Base-by-base conservation (phyloP, 1,284 basidiomycete species). In the Cutaneotrichosporon sp. region DNA sequence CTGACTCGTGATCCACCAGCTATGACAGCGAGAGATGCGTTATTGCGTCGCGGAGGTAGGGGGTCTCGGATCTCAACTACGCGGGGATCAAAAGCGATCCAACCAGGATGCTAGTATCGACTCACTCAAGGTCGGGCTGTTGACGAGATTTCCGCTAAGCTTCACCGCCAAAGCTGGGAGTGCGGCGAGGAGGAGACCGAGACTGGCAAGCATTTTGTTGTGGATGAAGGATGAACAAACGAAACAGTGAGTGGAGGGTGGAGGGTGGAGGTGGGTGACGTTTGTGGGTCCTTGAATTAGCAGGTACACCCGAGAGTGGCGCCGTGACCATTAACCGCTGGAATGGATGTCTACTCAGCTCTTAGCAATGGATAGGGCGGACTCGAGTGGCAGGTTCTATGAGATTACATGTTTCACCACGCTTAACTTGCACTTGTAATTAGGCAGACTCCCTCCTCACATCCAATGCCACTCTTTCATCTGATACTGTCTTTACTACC, bases 71-170 rank as follows among this genome's bases (percentile, higher is more conserved):
- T 16, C 50, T 51, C 21, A 16, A 36, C 18, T 55, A 18, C 9
- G 10, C 22, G 14, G 2, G 16, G 14, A 40, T 14, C 38, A 56
- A 21, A 26, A 40, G 16, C 55, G 18, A 26, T 26, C 26, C 26
- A 26, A 22, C 32, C 46, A 47, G 34, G 34, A 36, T 31, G 16
- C 52, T 8, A 13, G 8, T 13, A 9, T 36, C 21, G 36, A 56
- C 62, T 60, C 47, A 64, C 63, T 64, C 13, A 64, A 51, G 1
- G 56, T 38, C n/a, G 52, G 22, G 38, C 56, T 64, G 21, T 38
- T 22, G 31, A 51, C 34, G 22, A 64, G 34, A 30, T 34, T 21
- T 10, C 63, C 63, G 11, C 51, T 50, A 16, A 61, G 38, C 26
- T 58, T 38, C 9, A 61, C n/a, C 6, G 47, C 63, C 18, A 60